Conservation (phyloP, 805 yeast genomes). For the Candida gorgasii region DNA sequence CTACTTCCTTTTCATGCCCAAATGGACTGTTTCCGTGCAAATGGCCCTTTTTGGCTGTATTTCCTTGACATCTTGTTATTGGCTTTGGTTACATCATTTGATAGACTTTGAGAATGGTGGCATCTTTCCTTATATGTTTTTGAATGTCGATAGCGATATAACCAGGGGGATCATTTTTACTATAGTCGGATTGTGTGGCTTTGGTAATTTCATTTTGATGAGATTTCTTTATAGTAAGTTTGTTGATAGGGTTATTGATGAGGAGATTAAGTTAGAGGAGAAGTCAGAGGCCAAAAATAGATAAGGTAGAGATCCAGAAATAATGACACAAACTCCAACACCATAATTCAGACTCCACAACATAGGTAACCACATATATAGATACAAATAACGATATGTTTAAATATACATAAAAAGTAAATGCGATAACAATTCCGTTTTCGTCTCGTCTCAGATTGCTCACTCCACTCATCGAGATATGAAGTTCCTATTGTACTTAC, state of each 20-base stretch:
- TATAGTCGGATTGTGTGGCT: slow-evolving; percentile 38
- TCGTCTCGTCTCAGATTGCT: no score
- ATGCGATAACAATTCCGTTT: no score
- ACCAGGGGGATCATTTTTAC: slow-evolving; percentile 50
- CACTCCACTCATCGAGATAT: background rate
- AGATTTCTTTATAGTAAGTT: slow-evolving; percentile 24
- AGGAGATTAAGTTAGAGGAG: slow-evolving; percentile 1
- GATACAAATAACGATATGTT: no score
- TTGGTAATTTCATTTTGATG: slow-evolving; percentile 31
- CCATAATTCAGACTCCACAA: no score
- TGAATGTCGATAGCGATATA: slow-evolving; percentile 50
- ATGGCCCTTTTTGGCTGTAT: slow-evolving; percentile 43
- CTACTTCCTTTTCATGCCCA: slow-evolving; percentile 53
- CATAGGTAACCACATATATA: no score
- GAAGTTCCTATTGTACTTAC: slow-evolving; percentile 1
- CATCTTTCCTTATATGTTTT: slow-evolving; percentile 66
- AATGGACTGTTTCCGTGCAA: slow-evolving; percentile 35
- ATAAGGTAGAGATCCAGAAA: no score
- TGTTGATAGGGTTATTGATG: background rate
- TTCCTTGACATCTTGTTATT: slow-evolving; percentile 48
- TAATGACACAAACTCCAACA: no score
- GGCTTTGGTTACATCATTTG: slow-evolving; percentile 50
- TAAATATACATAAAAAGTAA: no score
- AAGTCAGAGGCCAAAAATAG: background rate
- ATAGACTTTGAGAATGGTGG: slow-evolving; percentile 50